phyloP scores from a whole-genome alignment of 345 rosid genomes.

The Hirschfeldia incana region DNA sequence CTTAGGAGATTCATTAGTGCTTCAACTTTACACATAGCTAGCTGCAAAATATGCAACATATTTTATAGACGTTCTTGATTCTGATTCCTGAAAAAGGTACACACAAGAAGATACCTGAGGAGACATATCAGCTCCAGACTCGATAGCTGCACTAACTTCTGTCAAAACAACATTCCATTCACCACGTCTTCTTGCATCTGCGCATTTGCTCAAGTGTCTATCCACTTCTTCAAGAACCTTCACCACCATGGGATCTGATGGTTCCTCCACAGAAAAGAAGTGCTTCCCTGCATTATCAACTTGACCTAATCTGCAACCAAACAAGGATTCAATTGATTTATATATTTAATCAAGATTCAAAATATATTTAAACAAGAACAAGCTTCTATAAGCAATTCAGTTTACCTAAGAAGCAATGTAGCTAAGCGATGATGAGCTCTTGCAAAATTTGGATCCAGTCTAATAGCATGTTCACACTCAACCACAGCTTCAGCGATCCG shows the following conservation, averaged over 20 bases:
- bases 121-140: constrained; percentile 82
- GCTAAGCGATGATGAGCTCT: constrained; percentile 92
- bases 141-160: constrained; percentile 71
- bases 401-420: constrained; percentile 74
- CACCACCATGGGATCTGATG: constrained; percentile 58
- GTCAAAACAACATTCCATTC: constrained; percentile 74
- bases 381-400: neutral
- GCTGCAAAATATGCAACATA: constrained; percentile 28
- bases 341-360: constrained; percentile 23
- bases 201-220: constrained; percentile 69
- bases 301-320: constrained; percentile 78
- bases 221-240: constrained; percentile 69
- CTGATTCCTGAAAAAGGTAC: constrained; percentile 43
- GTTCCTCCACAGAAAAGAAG: constrained; percentile 51
- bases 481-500: constrained; percentile 73
- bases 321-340: constrained; percentile 53
- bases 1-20: constrained; percentile 79
- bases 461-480: constrained; percentile 83
- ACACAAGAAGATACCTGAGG: constrained; percentile 60
- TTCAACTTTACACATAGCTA: constrained; percentile 93
- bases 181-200: constrained; percentile 63
- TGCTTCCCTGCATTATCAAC: constrained; percentile 76
- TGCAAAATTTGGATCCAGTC: constrained; percentile 73
- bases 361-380: neutral
- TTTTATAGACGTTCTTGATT: neutral